A percentile compares a stretch with the other conserved stretches of the same genome.
Evolutionary conservation across 2,329 filamentous ascomycete species (phyloP).

Genomic region (Trichoderma koningiopsis): DNA sequence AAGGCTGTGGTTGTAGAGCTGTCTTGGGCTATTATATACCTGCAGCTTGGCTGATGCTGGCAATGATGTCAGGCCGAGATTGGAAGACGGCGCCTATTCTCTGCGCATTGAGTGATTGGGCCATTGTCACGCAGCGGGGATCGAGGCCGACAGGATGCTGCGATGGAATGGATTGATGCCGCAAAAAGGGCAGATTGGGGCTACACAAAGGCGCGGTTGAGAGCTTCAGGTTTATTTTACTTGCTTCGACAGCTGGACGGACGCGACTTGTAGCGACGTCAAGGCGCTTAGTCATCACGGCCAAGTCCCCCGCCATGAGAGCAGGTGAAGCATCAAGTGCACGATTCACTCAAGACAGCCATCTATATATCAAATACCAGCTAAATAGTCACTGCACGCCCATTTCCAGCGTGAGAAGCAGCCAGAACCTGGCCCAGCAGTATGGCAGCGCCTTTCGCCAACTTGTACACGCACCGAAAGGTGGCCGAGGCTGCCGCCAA

Average conservation of each 20-base stretch:
- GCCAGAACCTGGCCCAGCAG: neutral
- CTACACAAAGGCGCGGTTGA: slow-evolving; percentile 10
- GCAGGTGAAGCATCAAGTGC: neutral
- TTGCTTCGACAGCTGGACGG: neutral
- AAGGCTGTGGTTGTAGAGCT: neutral
- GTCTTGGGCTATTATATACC: slow-evolving; percentile 43
- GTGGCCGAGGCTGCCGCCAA: slow-evolving; percentile 84
- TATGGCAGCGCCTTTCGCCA: slow-evolving; percentile 56
- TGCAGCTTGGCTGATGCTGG: slow-evolving; percentile 55
- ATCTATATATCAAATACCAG: neutral
- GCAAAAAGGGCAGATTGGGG: neutral
- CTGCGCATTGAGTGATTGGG: slow-evolving; percentile 51
- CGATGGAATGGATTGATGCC: neutral
- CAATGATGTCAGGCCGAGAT: slow-evolving; percentile 58
- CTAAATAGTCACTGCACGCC: neutral
- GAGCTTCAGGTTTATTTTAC: neutral
- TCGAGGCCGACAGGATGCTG: neutral
- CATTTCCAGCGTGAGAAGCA: neutral
- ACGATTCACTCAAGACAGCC: neutral
- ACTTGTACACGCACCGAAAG: slow-evolving; percentile 81
- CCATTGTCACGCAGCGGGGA: slow-evolving; percentile 39
- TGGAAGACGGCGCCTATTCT: slow-evolving; percentile 56
- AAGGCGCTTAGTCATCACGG: slow-evolving; percentile 21
- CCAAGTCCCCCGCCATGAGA: slow-evolving; percentile 6
- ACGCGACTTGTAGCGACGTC: slow-evolving; percentile 25